Evolutionary conservation across 2,329 filamentous ascomycete genomes (phyloP).

Genomic region (Hirsutella rhossiliensis): DNA sequence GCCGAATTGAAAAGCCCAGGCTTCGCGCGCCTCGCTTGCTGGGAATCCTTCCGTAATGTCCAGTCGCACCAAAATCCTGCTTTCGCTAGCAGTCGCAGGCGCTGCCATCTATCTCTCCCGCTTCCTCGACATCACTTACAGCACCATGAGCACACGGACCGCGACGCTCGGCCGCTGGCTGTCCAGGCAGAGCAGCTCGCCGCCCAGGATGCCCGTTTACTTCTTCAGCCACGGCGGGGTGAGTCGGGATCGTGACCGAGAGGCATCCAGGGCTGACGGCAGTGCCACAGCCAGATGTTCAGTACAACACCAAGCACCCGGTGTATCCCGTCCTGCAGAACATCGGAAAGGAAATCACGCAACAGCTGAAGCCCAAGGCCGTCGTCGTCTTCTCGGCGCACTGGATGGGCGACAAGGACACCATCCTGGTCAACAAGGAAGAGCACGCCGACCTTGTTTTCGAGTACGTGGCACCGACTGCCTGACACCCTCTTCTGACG

Average conservation of each 20-base stretch:
- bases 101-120: not conserved
- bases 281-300: slow-evolving; percentile 43
- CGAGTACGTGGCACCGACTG: slow-evolving; percentile 30
- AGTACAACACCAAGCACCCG: slow-evolving; percentile 57
- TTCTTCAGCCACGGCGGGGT: slow-evolving; percentile 40
- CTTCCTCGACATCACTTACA: not conserved
- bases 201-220: slow-evolving; percentile 26
- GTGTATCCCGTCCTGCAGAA: slow-evolving; percentile 51
- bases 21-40: too few relatives aligned
- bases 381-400: slow-evolving; percentile 69
- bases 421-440: slow-evolving; percentile 53
- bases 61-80: not conserved
- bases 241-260: too few relatives aligned
- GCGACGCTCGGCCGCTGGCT: too few relatives aligned
- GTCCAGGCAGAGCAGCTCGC: not conserved
- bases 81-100: not conserved
- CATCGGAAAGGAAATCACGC: slow-evolving; percentile 59
- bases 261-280: not conserved
- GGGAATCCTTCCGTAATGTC: not conserved
- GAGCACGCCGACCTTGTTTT: slow-evolving; percentile 57
- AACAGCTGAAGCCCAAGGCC: slow-evolving; percentile 56
- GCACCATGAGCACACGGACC: not conserved
- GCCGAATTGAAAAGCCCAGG: too few relatives aligned
- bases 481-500: slow-evolving; percentile 7
- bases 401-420: slow-evolving; percentile 50